Conservation (phyloP, 192 early-diverging fungal genomes). For the Umbelopsis sp. region DNA sequence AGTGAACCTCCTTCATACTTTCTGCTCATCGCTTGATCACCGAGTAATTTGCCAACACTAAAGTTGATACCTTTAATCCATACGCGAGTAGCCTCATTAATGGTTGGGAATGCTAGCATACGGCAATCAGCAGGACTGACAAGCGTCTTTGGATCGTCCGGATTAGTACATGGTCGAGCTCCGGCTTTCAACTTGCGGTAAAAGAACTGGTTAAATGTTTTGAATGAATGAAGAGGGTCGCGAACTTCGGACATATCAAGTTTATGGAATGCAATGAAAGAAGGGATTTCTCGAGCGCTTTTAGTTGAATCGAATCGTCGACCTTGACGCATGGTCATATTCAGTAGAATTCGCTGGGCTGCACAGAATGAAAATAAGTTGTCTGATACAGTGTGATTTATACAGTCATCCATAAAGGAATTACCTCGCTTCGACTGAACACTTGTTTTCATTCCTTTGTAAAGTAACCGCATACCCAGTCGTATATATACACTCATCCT, state of each 20-base stretch:
- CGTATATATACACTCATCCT: slow-evolving; percentile 78
- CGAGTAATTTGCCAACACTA: slow-evolving; percentile 58
- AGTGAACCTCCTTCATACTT: slow-evolving; percentile 64
- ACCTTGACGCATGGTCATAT: slow-evolving; percentile 70
- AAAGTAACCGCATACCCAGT: slow-evolving; percentile 78
- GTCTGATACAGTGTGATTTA: not conserved
- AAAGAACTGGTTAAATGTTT: slow-evolving; percentile 87
- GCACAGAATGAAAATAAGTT: slow-evolving; percentile 5
- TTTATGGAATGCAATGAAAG: slow-evolving; percentile 74
- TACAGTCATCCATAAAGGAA: not conserved
- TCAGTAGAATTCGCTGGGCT: slow-evolving; percentile 46
- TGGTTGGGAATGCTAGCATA: slow-evolving; percentile 63
- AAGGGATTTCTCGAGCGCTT: slow-evolving; percentile 63
- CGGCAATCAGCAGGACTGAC: slow-evolving; percentile 80
- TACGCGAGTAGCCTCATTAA: slow-evolving; percentile 64
- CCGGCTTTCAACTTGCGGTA: slow-evolving; percentile 76
- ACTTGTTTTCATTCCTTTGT: slow-evolving; percentile 58
- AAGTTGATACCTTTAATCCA: slow-evolving; percentile 86
- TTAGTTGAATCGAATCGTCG: slow-evolving; percentile 66
- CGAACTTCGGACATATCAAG: slow-evolving; percentile 68
- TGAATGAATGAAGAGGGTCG: slow-evolving; percentile 66
- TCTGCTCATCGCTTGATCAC: slow-evolving; percentile 46
- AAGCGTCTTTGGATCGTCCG: slow-evolving; percentile 52
- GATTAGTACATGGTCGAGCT: slow-evolving; percentile 47
- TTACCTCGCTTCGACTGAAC: slow-evolving; percentile 44